These are phyloP conservation scores for Pyrenophora tritici-repentis DNA, from an alignment of 2,329 filamentous ascomycete genomes.

Conservation along the genomic window DNA sequence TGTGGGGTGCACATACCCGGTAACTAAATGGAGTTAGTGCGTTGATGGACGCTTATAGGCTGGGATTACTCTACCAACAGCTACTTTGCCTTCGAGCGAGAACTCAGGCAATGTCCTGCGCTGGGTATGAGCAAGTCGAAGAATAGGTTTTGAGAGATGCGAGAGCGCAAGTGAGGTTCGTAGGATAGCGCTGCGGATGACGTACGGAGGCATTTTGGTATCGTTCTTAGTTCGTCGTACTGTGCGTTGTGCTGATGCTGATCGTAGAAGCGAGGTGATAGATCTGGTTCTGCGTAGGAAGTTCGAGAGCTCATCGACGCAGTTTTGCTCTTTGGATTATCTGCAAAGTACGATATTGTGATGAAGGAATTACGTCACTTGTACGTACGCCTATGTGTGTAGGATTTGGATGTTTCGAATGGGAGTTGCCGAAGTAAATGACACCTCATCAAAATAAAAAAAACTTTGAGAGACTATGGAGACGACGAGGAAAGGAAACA, in stretches of 20 bases:
- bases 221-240: not conserved
- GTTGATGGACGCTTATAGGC: not conserved
- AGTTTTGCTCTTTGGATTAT: not conserved
- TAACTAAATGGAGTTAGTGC: not conserved
- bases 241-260: not conserved
- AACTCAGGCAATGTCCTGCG: conserved; percentile 21
- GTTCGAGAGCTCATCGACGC: not conserved
- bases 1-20: not conserved
- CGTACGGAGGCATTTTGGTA: conserved; percentile 20
- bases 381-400: conserved; percentile 9
- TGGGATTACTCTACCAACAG: conserved; percentile 13
- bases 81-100: conserved; percentile 21
- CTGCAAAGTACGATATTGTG: conserved; percentile 3
- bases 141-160: not conserved
- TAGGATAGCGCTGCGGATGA: conserved; percentile 5
- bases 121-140: conserved; percentile 17
- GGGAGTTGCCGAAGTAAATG: not conserved
- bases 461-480: not conserved
- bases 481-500: not conserved
- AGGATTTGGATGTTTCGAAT: not conserved
- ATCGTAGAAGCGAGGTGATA: not conserved
- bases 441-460: not conserved
- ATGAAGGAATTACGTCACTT: conserved; percentile 16
- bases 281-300: not conserved
- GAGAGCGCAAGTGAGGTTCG: conserved; percentile 7